phyloP scores from a whole-genome alignment of 1,284 basidiomycete species.

The Fomitopsis schrenkii region DNA sequence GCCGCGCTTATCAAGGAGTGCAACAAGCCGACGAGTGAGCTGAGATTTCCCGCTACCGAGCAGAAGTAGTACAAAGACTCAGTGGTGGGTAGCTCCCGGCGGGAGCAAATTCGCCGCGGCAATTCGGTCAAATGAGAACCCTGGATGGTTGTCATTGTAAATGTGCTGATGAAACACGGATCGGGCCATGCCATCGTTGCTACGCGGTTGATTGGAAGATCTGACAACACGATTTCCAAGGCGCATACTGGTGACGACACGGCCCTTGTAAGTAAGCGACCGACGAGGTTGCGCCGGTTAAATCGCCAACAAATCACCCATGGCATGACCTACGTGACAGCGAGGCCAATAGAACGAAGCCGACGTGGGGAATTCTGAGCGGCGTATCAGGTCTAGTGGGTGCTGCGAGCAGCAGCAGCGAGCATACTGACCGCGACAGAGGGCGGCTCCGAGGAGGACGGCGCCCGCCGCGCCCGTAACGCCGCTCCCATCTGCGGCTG shows the following conservation, averaged over 20 bases:
- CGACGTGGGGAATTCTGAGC: not conserved
- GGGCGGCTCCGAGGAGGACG: not conserved
- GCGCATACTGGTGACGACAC: not conserved
- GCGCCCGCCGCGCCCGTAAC: slow-evolving; percentile 1
- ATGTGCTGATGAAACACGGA: not conserved
- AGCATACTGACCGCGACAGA: not conserved
- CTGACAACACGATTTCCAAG: not conserved
- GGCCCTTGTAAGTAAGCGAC: not conserved
- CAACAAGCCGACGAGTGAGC: not conserved
- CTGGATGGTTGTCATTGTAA: not conserved
- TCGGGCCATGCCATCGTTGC: not conserved
- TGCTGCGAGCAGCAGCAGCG: not conserved
- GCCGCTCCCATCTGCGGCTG: slow-evolving; percentile 1
- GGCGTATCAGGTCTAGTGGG: not conserved
- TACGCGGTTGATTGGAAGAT: not conserved
- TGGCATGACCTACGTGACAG: not conserved
- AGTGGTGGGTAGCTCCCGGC: not conserved
- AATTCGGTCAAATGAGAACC: not conserved
- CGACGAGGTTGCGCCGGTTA: not conserved
- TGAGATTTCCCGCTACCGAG: not conserved
- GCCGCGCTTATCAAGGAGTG: not conserved
- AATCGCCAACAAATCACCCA: not conserved
- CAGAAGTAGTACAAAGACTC: not conserved
- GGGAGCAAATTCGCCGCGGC: not conserved
- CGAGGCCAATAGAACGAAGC: too few relatives aligned